Evolutionary conservation across 768 basidiomycete genomes (phyloP).

Genomic region (Filobasidium floriforme): DNA sequence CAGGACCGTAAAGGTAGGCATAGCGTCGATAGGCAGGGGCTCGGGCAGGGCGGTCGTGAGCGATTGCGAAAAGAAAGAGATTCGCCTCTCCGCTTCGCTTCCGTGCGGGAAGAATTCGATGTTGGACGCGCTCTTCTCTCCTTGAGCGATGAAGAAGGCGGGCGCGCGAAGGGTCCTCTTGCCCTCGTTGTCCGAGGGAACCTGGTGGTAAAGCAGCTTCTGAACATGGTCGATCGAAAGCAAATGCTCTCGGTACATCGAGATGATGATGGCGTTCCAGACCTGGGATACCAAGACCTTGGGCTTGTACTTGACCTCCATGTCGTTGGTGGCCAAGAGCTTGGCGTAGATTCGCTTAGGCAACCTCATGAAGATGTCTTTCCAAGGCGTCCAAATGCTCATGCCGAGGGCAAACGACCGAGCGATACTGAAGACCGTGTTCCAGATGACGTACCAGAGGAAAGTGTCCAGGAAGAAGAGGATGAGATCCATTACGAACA

Average conservation of each 20-base stretch:
- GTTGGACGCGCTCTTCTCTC: constrained; percentile 68
- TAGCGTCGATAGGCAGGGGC: constrained; percentile 92
- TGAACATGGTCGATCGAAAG: constrained; percentile 98
- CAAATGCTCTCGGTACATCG: constrained; percentile 99
- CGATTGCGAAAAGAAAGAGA: constrained; percentile 98
- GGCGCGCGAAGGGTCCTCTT: constrained; percentile 88
- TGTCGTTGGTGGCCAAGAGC: constrained; percentile 81
- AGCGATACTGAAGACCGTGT: constrained; percentile 63
- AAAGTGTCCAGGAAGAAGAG: constrained; percentile 99
- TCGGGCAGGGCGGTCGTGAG: constrained; percentile 91
- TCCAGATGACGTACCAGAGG: constrained; percentile 99
- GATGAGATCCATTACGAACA: constrained; percentile 96
- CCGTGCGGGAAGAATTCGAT: constrained; percentile 87
- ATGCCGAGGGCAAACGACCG: constrained; percentile 81
- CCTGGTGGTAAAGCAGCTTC: constrained; percentile 93
- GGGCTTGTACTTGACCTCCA: constrained; percentile 98
- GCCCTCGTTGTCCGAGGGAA: constrained; percentile 79
- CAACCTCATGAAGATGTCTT: constrained; percentile 87
- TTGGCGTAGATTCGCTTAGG: constrained; percentile 97
- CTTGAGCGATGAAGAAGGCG: constrained; percentile 95
- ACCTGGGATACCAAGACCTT: constrained; percentile 99
- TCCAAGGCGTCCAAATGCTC: constrained; percentile 99
- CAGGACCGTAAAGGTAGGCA: constrained; percentile 98
- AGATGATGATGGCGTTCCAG: constrained; percentile 99
- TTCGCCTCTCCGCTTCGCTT: constrained; percentile 91